phyloP scores from a whole-genome alignment of 202 grass and related monocot species.

The Schoenoplectus tabernaemontani region DNA sequence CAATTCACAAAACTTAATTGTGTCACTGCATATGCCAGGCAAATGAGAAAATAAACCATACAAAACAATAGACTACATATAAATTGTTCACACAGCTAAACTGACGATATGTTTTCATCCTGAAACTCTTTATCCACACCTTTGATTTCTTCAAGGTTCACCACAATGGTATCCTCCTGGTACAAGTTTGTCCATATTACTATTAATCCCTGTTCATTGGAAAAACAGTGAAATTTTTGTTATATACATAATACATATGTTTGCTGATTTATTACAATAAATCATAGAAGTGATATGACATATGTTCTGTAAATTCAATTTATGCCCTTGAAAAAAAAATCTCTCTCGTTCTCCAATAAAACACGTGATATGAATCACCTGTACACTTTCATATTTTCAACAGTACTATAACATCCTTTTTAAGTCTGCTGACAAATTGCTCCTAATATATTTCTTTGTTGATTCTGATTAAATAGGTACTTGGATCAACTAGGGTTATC shows the following conservation, averaged over 20 bases:
- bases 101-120: too few species aligned
- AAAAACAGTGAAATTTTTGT: too few species aligned
- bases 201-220: too few species aligned
- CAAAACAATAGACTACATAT: too few species aligned
- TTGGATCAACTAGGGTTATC: conserved; percentile 90
- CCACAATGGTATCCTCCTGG: too few species aligned
- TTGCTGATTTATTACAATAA: neutral
- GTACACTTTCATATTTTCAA: neutral
- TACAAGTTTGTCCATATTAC: too few species aligned
- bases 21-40: too few species aligned
- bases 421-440: neutral
- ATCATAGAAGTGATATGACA: neutral
- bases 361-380: neutral
- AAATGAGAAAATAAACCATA: too few species aligned
- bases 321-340: neutral
- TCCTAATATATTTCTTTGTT: conserved; percentile 10
- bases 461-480: conserved; percentile 53
- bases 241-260: neutral
- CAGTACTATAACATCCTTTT: neutral
- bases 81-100: too few species aligned
- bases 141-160: too few species aligned
- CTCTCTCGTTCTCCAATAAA: conserved; percentile 18
- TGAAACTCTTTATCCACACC: too few species aligned
- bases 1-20: too few species aligned
- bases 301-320: neutral